Base-by-base conservation (phyloP, 2,329 filamentous ascomycete species). In the Ceratocystis ficicola region DNA sequence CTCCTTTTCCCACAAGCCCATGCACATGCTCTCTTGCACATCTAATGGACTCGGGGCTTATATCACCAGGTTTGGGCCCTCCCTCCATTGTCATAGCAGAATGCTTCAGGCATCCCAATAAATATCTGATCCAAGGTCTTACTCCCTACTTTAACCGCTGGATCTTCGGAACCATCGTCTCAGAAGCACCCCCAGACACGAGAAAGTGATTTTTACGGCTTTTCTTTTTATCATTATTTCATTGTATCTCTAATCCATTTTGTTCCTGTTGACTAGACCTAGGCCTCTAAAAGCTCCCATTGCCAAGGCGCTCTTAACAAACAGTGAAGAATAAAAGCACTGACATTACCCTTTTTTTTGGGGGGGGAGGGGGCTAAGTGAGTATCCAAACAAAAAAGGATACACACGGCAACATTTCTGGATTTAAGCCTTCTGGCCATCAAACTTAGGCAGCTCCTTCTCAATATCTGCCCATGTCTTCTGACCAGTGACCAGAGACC, bases 401-500 rank as follows among this genome's bases (percentile, higher is more conserved):
- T 28, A 10, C 4, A 59, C 55, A 64, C 30, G 41, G 32, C 44
- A 32, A 28, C 25, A 64, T 8, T 12, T 6, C n/a, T 17, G 25
- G n/a, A 55, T 32, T 64, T 64, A 68, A 64, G 64, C 66, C 73
- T 87, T 85, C 77, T 95, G 90, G 63, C 86, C 83, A 75, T 92
- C 86, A 74, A 96, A 97, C 69, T 86, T 85, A 32, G 93, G 93
- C 71, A 97, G 79, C 73, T 91, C 86, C 69, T 82, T 81, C 75
- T 87, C 81, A 46, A 96, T 80, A 72, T 95, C 86, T 69, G 77
- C 74, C 84, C 84, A 87, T 28, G 75, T 76, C 78, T 86, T 86
- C 71, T 70, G 75, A 61, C 70, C 70, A 28, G 69, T 66, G 41
- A 70, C 69, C 20, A 71, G 61, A 67, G 80, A 80, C 73, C 81